Percentiles rank a stretch among this genome's conserved stretches.
Conservation (phyloP, 2,329 filamentous ascomycete genomes). For the Fusarium palustre region DNA sequence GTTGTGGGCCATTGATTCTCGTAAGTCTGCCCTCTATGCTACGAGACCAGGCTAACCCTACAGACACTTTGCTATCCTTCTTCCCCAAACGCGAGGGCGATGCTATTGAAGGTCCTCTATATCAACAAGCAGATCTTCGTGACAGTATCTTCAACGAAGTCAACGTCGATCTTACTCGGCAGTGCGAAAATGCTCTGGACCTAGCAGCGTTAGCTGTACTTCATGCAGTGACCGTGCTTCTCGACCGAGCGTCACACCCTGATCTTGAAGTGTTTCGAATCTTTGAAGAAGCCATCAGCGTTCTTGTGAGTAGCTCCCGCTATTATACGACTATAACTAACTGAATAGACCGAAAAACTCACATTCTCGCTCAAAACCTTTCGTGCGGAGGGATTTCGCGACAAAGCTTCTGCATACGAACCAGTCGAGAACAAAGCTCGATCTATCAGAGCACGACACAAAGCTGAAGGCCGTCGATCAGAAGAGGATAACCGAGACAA, state of each 20-base stretch:
- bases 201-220: constrained; percentile 71
- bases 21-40: constrained; percentile 49
- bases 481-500: constrained; percentile 71
- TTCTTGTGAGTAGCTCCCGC: constrained; percentile 58
- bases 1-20: constrained; percentile 68
- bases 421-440: constrained; percentile 56
- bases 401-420: constrained; percentile 56
- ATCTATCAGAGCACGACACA: constrained; percentile 55
- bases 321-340: accelerated
- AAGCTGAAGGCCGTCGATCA: constrained; percentile 57
- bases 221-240: constrained; percentile 71
- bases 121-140: constrained; percentile 70
- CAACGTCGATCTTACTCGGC: constrained; percentile 71
- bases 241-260: constrained; percentile 69
- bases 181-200: constrained; percentile 71
- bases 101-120: constrained; percentile 65
- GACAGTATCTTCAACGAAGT: constrained; percentile 75
- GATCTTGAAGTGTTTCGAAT: constrained; percentile 73
- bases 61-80: constrained; percentile 65
- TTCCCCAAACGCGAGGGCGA: constrained; percentile 67
- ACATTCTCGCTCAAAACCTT: constrained; percentile 72
- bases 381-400: constrained; percentile 67
- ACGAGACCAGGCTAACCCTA: background rate
- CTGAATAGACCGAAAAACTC: constrained; percentile 67
- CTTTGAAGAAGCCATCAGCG: constrained; percentile 74